Evolutionary conservation across 768 basidiomycete genomes (phyloP).

Genomic region (Pulveroboletus sp.): DNA sequence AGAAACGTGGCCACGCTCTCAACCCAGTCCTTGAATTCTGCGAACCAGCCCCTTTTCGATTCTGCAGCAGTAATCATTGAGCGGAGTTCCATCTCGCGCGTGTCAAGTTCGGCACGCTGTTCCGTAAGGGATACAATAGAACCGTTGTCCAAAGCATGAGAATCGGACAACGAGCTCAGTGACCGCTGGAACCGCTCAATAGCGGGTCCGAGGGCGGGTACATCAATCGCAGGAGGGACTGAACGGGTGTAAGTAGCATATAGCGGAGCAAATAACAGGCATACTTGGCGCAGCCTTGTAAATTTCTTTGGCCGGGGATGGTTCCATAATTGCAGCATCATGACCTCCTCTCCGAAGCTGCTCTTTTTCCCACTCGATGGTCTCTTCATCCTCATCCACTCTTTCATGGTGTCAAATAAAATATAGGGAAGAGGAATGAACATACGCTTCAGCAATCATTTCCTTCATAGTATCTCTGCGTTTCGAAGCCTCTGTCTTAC

Average conservation of each 20-base stretch:
- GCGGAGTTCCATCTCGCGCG: slow-evolving; percentile 70
- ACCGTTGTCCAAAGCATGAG: slow-evolving; percentile 62
- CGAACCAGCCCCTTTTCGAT: slow-evolving; percentile 79
- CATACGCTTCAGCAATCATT: slow-evolving; percentile 80
- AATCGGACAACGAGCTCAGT: slow-evolving; percentile 58
- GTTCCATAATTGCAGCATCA: slow-evolving; percentile 36
- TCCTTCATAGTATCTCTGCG: slow-evolving; percentile 71
- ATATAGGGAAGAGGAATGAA: slow-evolving; percentile 9
- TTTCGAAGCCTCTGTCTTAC: slow-evolving; percentile 66
- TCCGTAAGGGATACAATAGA: slow-evolving; percentile 55
- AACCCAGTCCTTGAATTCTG: slow-evolving; percentile 73
- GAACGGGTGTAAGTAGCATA: slow-evolving; percentile 10
- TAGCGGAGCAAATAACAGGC: slow-evolving; percentile 16
- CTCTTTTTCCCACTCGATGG: slow-evolving; percentile 81
- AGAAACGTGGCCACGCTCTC: slow-evolving; percentile 83
- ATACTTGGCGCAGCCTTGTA: slow-evolving; percentile 76
- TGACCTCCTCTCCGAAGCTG: slow-evolving; percentile 77
- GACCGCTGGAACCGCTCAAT: slow-evolving; percentile 60
- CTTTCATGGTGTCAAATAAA: slow-evolving; percentile 33
- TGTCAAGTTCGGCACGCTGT: slow-evolving; percentile 63
- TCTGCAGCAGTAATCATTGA: slow-evolving; percentile 74
- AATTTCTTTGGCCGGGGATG: slow-evolving; percentile 44
- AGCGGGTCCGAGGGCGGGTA: slow-evolving; percentile 64
- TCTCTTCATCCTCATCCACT: slow-evolving; percentile 82
- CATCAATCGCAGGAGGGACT: slow-evolving; percentile 66